Percentiles rank a stretch among this genome's conserved stretches.
These are phyloP conservation scores for Lentinula novae-zelandiae DNA, from an alignment of 1,284 basidiomycete genomes.

Conservation along the genomic window DNA sequence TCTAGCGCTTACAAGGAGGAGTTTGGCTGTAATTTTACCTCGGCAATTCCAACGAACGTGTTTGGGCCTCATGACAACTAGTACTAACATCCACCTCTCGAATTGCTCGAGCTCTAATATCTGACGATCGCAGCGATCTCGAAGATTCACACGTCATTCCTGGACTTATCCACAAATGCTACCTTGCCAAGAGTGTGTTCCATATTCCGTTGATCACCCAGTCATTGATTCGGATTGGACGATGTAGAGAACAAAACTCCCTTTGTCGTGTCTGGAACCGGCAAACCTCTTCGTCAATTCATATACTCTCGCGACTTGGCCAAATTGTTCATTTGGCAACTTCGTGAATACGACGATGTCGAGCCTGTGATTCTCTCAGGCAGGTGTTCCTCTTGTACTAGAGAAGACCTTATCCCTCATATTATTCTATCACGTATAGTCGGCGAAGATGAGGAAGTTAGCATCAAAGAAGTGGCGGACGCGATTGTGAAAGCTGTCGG, in stretches of 20 bases:
- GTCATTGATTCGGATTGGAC: conserved; percentile 3
- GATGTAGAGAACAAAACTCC: conserved; percentile 72
- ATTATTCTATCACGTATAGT: conserved; percentile 38
- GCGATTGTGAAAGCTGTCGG: conserved; percentile 78
- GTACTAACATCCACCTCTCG: conserved; percentile 31
- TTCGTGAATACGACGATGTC: conserved; percentile 84
- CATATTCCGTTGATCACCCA: neutral
- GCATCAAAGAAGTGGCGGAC: conserved; percentile 81
- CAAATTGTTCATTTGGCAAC: conserved; percentile 89
- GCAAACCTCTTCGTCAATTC: conserved; percentile 88
- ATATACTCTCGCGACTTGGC: conserved; percentile 93
- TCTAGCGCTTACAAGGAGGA: conserved; percentile 86
- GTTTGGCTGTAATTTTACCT: conserved; percentile 87
- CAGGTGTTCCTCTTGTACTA: conserved; percentile 24
- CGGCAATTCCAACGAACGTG: conserved; percentile 90
- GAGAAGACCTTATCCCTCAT: conserved; percentile 1
- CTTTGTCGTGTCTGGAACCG: conserved; percentile 81
- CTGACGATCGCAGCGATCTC: conserved; percentile 56
- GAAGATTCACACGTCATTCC: conserved; percentile 89
- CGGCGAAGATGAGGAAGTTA: conserved; percentile 86
- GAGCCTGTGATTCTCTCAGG: conserved; percentile 88
- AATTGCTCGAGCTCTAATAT: neutral
- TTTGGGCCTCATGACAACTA: conserved; percentile 85
- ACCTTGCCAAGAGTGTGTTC: conserved; percentile 75
- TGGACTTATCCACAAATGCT: conserved; percentile 85